Conservation (phyloP, 306 rosid species). For the Elaeagnus macrophylla region DNA sequence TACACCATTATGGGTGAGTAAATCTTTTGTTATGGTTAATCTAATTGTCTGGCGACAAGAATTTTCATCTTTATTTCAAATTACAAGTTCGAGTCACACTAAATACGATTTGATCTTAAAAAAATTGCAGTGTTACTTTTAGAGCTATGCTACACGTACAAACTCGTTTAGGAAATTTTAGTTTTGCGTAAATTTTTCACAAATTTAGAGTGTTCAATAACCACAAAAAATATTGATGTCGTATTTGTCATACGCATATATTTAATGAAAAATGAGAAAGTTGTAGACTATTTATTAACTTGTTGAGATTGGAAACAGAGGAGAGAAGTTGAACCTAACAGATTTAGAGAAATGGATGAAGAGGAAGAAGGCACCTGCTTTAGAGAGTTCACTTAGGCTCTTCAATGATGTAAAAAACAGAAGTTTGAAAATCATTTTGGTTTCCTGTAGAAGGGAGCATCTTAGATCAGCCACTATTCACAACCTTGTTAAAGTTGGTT, state of each 20-base stretch:
- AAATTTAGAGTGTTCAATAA: no score
- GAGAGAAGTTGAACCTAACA: conserved; percentile 42
- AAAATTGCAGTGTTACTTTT: no score
- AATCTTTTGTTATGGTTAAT: background rate
- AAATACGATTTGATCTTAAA: no score
- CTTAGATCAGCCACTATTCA: conserved; percentile 56
- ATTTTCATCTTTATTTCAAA: no score
- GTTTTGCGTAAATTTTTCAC: no score
- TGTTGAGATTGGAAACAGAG: conserved; percentile 32
- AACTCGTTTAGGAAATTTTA: no score
- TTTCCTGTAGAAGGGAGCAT: conserved; percentile 52
- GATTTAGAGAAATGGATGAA: conserved; percentile 51
- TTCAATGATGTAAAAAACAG: conserved; percentile 46
- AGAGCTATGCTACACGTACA: no score
- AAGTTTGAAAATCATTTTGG: conserved; percentile 50
- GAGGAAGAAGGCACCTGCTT: conserved; percentile 48
- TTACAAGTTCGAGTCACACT: no score
- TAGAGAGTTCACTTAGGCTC: conserved; percentile 37
- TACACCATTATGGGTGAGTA: conserved; percentile 34
- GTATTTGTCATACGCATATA: no score
- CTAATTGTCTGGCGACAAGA: no score
- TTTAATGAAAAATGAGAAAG: background rate
- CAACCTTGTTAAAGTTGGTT: conserved; percentile 52
- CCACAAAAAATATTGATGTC: no score
- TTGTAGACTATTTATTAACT: no score